phyloP scores from a whole-genome alignment of 331 rosid species.

The Spiraea crenata region DNA sequence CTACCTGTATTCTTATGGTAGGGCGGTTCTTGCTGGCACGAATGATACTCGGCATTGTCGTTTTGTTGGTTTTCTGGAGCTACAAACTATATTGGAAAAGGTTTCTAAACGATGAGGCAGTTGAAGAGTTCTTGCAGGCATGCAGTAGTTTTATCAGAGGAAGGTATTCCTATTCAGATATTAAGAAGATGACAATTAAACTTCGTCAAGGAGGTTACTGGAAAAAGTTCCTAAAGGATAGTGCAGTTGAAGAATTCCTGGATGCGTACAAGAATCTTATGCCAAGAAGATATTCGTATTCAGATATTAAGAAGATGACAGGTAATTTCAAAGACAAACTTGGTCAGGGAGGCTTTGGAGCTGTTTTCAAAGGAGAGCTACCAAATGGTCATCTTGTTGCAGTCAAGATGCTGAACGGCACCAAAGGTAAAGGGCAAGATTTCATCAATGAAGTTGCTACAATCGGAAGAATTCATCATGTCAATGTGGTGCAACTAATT shows the following conservation, averaged over 20 bases:
- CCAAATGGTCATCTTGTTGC: conserved; percentile 12
- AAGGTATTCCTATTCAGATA: neutral
- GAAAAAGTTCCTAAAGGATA: conserved; percentile 1
- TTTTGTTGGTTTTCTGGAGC: conserved; percentile 4
- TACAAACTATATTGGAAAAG: conserved; percentile 11
- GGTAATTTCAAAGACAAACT: neutral
- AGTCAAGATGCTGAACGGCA: conserved; percentile 5
- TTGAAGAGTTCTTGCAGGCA: neutral
- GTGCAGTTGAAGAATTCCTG: conserved; percentile 12
- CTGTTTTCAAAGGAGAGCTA: conserved; percentile 17
- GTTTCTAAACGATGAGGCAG: neutral
- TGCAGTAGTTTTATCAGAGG: neutral
- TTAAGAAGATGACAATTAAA: neutral
- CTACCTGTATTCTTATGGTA: neutral
- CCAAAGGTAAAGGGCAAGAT: conserved; percentile 10
- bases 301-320: conserved; percentile 4
- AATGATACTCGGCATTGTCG: neutral
- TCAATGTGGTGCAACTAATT: conserved; percentile 18
- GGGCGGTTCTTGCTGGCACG: conserved; percentile 1
- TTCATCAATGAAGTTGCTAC: conserved; percentile 15
- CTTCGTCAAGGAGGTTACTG: neutral
- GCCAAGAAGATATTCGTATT: conserved; percentile 16
- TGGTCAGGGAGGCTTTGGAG: conserved; percentile 12
- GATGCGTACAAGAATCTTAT: neutral
- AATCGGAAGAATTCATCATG: conserved; percentile 18